A percentile compares a stretch with the other conserved stretches of the same genome.
phyloP scores from a whole-genome alignment of 2,329 filamentous ascomycete genomes.

The Sphaerulina musiva region DNA sequence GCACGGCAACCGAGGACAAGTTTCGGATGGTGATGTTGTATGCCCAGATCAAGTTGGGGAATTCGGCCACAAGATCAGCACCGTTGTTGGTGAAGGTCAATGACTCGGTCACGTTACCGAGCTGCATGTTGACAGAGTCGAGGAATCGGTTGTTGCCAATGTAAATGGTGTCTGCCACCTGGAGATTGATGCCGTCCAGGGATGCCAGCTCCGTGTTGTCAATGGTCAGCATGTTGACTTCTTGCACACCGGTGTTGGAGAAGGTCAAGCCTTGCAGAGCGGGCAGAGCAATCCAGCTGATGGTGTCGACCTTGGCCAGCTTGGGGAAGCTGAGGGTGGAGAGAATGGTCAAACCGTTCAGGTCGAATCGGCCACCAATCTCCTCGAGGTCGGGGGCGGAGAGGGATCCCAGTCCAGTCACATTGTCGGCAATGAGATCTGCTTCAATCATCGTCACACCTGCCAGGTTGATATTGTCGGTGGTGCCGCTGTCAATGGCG shows the following conservation, averaged over 20 bases:
- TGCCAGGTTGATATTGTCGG: conserved; percentile 55
- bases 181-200: conserved; percentile 74
- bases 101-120: conserved; percentile 65
- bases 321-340: conserved; percentile 59
- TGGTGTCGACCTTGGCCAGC: conserved; percentile 58
- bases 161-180: conserved; percentile 63
- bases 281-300: conserved; percentile 68
- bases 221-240: conserved; percentile 64
- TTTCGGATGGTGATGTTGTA: conserved; percentile 78
- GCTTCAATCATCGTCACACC: conserved; percentile 56
- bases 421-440: conserved; percentile 47
- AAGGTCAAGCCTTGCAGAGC: conserved; percentile 55
- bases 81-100: conserved; percentile 78
- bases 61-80: conserved; percentile 59
- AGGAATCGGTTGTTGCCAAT: conserved; percentile 89
- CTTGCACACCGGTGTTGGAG: conserved; percentile 54
- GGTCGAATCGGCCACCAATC: conserved; percentile 64
- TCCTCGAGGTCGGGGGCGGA: conserved; percentile 53
- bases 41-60: conserved; percentile 73
- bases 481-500: conserved; percentile 52
- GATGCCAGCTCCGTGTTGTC: conserved; percentile 77
- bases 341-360: conserved; percentile 64
- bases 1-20: conserved; percentile 65
- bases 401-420: conserved; percentile 59
- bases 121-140: conserved; percentile 65